Conservation (phyloP, 441 rosid genomes). For the Heliophila coronopifolia region DNA sequence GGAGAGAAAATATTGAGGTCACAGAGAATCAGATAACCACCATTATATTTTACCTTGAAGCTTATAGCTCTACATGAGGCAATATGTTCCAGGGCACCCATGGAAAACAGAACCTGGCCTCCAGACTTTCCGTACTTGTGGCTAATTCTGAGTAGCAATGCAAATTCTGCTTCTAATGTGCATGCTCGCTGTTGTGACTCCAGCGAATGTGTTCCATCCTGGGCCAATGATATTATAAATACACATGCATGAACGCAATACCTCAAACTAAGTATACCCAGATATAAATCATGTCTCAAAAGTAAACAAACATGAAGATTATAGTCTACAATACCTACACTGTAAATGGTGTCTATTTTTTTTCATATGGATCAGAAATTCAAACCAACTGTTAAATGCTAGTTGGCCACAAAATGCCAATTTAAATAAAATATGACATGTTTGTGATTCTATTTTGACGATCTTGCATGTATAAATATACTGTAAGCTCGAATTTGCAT, state of each 20-base stretch:
- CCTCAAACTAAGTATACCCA: slow-evolving; percentile 1
- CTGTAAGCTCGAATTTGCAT: background rate
- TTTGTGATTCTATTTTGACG: background rate
- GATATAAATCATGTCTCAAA: slow-evolving; percentile 1
- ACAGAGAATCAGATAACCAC: background rate
- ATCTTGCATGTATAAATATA: background rate
- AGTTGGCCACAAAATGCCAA: slow-evolving; percentile 3
- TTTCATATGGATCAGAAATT: slow-evolving; percentile 9
- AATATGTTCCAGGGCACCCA: slow-evolving; percentile 85
- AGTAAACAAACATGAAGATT: background rate
- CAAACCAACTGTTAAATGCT: slow-evolving; percentile 7
- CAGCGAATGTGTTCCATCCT: slow-evolving; percentile 69
- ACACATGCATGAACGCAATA: slow-evolving; percentile 14
- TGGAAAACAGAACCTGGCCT: slow-evolving; percentile 81
- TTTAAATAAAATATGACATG: background rate
- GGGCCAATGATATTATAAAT: slow-evolving; percentile 10
- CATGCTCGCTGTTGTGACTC: slow-evolving; percentile 79
- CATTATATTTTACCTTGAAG: slow-evolving; percentile 50
- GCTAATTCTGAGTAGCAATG: slow-evolving; percentile 77
- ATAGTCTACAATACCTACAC: background rate
- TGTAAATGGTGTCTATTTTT: background rate
- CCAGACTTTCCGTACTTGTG: slow-evolving; percentile 93
- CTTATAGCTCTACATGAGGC: slow-evolving; percentile 65
- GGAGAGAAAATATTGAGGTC: slow-evolving; percentile 17
- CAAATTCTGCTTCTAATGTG: slow-evolving; percentile 83